These are phyloP conservation scores for Calonectria multiphialidica DNA, from an alignment of 2,329 filamentous ascomycete genomes.

Conservation along the genomic window DNA sequence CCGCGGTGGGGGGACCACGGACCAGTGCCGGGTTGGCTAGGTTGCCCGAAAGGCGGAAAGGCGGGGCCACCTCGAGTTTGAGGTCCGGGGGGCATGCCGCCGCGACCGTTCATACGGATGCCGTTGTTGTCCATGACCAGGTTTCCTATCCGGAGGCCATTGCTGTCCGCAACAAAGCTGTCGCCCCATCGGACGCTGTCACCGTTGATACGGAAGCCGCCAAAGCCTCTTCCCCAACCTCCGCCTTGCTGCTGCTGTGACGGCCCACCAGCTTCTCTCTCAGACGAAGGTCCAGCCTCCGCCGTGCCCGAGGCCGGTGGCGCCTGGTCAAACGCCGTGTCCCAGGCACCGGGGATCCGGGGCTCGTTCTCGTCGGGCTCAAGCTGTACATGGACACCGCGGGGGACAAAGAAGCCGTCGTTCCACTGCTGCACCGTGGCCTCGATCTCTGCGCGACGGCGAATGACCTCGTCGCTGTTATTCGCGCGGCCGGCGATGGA, in stretches of 20 bases:
- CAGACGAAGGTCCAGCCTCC: constrained; percentile 22
- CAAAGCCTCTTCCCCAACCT: constrained; percentile 34
- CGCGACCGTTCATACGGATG: constrained; percentile 43
- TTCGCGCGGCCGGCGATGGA: constrained; percentile 5
- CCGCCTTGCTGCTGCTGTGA: constrained; percentile 14
- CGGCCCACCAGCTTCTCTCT: constrained; percentile 20
- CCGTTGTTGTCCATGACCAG: constrained; percentile 56
- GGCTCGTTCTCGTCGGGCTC: constrained; percentile 31
- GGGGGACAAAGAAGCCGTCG: constrained; percentile 64
- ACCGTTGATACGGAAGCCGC: constrained; percentile 56
- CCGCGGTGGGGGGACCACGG: constrained; percentile 24
- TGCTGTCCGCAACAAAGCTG: constrained; percentile 57
- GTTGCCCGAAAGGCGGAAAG: constrained; percentile 4
- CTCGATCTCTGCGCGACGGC: constrained; percentile 48
- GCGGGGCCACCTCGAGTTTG: constrained; percentile 9
- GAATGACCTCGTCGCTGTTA: constrained; percentile 38
- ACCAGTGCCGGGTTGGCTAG: constrained; percentile 18
- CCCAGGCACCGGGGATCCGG: constrained; percentile 44
- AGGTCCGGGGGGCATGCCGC: constrained; percentile 1
- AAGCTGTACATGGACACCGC: constrained; percentile 59
- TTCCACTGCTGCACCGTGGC: constrained; percentile 67
- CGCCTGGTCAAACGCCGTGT: constrained; percentile 35
- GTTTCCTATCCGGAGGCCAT: constrained; percentile 60
- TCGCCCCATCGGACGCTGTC: constrained; percentile 58
- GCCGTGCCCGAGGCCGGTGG: constrained; percentile 8